Evolutionary conservation across 1,284 basidiomycete genomes (phyloP).

Genomic region (Boletellus deceptivus): DNA sequence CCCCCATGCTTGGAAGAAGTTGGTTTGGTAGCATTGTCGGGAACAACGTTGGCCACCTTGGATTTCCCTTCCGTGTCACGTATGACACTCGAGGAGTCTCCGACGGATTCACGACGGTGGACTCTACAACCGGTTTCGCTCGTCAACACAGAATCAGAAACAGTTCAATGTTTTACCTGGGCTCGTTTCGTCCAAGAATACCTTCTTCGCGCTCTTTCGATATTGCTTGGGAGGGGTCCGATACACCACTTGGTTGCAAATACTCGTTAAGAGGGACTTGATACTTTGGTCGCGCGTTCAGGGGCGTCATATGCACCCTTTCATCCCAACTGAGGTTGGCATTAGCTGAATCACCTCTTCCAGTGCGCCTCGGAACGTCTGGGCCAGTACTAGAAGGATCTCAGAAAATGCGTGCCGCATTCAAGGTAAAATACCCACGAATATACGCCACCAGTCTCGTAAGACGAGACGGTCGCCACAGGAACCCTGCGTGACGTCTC

Average conservation of each 20-base stretch:
- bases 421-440: slow-evolving; percentile 7
- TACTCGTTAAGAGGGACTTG: slow-evolving; percentile 20
- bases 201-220: neutral
- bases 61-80: neutral
- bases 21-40: neutral
- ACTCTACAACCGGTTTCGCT: neutral
- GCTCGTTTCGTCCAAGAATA: neutral
- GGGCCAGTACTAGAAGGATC: slow-evolving; percentile 2
- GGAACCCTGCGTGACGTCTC: neutral
- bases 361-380: neutral
- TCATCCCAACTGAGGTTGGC: slow-evolving; percentile 9
- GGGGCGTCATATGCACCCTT: neutral
- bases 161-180: slow-evolving; percentile 1
- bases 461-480: neutral
- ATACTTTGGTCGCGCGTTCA: slow-evolving; percentile 8
- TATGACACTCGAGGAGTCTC: neutral
- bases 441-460: neutral
- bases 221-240: neutral
- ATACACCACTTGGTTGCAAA: slow-evolving; percentile 2
- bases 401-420: slow-evolving; percentile 1
- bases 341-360: neutral
- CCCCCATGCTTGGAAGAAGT: slow-evolving; percentile 5
- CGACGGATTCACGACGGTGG: neutral
- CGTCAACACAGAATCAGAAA: slow-evolving; percentile 2
- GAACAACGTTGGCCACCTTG: neutral